Base-by-base conservation (phyloP, 306 rosid species). In the Corylus avellana region DNA sequence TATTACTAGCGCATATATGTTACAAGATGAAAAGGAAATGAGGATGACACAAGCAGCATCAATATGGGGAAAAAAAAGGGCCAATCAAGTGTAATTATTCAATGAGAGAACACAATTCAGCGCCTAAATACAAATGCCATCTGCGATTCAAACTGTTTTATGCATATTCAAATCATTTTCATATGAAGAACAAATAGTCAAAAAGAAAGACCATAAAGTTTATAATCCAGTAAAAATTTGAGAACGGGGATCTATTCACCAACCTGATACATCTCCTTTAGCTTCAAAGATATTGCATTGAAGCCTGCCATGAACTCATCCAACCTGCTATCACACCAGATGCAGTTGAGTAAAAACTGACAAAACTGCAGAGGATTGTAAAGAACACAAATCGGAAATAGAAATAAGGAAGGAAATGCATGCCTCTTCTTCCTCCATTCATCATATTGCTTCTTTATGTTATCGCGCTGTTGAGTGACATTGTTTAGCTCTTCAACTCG, bases 241-340 rank as follows among this genome's bases (percentile, higher is more conserved):
- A 39, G 48, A 62, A 69, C 61, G 50, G 68, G 69, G 80, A 59
- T 70, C 29, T 69, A 82, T 72, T 79, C 67, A 74, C 82, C 82
- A 73, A 92, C 97, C 97, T 95, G 99, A 78, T 93, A 91, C 98
- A 91, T 95, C 84, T 95, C 99, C 84, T 95, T 93, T 49, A 95
- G 81, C 88, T 95, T 95, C 69, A 95, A 89, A 66, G 99, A 93
- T 88, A 93, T 91, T 53, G 98, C 80, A 82, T 91, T 95, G 80
- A 95, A 95, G 73, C 99, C 97, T 78, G 91, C 97, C 98, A 95
- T 95, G 87, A 95, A 93, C 86, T 95, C 96, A 13, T 95, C 99
- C 88, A 95, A 84, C 84, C 99, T 95, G 83, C 74, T 80, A 72
- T 35, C 48, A 73, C 5, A 72, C 48, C 46, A 76, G 46, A 62